These are phyloP conservation scores for Crithidia fasciculata DNA, from an alignment of 208 protist species.

Conservation along the genomic window DNA sequence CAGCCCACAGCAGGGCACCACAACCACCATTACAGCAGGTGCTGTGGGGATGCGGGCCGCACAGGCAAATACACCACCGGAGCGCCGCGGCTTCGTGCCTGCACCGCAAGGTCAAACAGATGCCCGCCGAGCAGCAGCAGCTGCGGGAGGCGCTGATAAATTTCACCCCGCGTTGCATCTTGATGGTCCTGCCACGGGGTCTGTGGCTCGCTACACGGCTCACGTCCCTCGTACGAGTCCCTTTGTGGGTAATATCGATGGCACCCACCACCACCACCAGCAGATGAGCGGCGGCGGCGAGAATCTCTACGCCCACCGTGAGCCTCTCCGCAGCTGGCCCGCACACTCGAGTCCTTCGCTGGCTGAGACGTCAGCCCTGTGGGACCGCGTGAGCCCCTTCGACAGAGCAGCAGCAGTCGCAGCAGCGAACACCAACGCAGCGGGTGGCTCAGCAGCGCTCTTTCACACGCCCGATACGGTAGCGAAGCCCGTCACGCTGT, in stretches of 20 bases:
- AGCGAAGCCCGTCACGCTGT: conserved; percentile 26
- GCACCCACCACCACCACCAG: too few species aligned
- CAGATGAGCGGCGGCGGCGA: too few species aligned
- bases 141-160: too few species aligned
- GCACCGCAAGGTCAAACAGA: background rate
- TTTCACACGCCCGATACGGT: conserved; percentile 27
- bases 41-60: background rate
- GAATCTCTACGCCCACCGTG: background rate
- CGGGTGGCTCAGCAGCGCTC: background rate
- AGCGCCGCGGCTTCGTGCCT: background rate
- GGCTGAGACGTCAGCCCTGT: conserved; percentile 13
- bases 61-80: conserved; percentile 23
- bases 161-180: too few species aligned
- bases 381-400: conserved; percentile 27
- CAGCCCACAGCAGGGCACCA: conserved; percentile 21
- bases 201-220: conserved; percentile 21
- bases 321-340: conserved; percentile 6
- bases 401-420: conserved; percentile 15
- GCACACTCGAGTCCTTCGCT: background rate
- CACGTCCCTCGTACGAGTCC: background rate
- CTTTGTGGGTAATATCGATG: too few species aligned
- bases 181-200: too few species aligned
- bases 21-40: background rate
- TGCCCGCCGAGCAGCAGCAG: too few species aligned
- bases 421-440: conserved; percentile 5